Evolutionary conservation across 1,284 basidiomycete genomes (phyloP), one percentile per base, ranked within the genome.

Genomic region (Tilletia indica): DNA sequence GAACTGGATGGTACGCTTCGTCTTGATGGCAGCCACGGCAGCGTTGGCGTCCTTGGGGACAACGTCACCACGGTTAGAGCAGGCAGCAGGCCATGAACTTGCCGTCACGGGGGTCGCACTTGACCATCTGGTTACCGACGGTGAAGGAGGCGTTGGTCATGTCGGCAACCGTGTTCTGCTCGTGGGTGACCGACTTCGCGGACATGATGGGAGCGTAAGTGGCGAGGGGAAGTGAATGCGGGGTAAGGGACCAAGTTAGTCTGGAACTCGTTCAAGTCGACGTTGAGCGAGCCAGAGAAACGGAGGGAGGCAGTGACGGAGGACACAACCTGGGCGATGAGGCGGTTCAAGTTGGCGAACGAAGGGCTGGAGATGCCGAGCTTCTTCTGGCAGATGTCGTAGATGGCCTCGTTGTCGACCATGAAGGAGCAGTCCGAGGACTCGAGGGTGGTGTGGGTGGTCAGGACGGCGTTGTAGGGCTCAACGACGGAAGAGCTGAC

Each of bases 101-200:
- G 78, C 86, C 85, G 72, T 85, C 83, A 51, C 83, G 81, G 25
- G 84, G 84, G 76, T 85, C 84, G 66, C 84, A 84, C 80, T 84
- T 81, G 77, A 86, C 96, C 95, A 99, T 96, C 87, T 98, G 96
- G 87, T 96, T 97, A 78, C 94, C 94, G 77, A 90, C 89, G 88
- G 99, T 96, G 87, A 99, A 99, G 88, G 94, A 97, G 72, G 94
- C 91, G 88, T 93, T 94, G 77, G 96, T 99, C 94, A 99, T 97
- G 85, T 99, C 96, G 64, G 93, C 90, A 47, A 98, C 95, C 38
- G 93, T 93, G 88, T 99, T 98, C 87, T 95, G 93, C 86, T 99
- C 96, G 86, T 99, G 96, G 82, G 89, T 90, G 36, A 94, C 92
- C 86, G 88, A 88, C 77, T 88, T 88, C 69, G 88, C 88, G 42